phyloP scores from a whole-genome alignment of 768 basidiomycete species.

The Leccinellum rugosiceps region DNA sequence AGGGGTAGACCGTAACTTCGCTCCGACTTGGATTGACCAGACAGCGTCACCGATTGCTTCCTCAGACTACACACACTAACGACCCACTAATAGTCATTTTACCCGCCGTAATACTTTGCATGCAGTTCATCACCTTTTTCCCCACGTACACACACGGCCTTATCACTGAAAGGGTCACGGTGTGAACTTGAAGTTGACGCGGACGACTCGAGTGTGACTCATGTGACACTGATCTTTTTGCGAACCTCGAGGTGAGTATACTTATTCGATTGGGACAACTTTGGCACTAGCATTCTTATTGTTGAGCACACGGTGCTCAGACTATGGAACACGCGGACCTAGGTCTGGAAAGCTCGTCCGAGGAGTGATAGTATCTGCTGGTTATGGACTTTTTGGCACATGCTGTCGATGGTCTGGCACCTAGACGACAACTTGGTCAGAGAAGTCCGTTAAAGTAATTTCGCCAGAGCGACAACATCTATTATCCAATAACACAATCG shows the following conservation, averaged over 20 bases:
- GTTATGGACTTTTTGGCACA: neutral
- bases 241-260: neutral
- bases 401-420: neutral
- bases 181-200: too few species aligned
- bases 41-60: neutral
- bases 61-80: too few species aligned
- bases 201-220: neutral
- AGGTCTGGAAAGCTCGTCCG: neutral
- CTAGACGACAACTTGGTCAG: neutral
- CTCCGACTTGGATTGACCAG: too few species aligned
- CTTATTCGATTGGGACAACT: neutral
- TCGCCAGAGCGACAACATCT: too few species aligned
- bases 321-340: neutral
- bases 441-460: neutral
- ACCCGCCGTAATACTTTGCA: neutral
- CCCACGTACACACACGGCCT: neutral
- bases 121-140: neutral
- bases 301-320: neutral
- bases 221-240: neutral
- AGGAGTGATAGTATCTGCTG: neutral
- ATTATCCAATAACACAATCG: too few species aligned
- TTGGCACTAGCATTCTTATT: neutral
- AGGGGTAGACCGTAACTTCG: too few species aligned
- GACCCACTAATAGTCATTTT: neutral
- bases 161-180: neutral